Conservation (phyloP, 805 yeast species). For the Lipomyces sp. region DNA sequence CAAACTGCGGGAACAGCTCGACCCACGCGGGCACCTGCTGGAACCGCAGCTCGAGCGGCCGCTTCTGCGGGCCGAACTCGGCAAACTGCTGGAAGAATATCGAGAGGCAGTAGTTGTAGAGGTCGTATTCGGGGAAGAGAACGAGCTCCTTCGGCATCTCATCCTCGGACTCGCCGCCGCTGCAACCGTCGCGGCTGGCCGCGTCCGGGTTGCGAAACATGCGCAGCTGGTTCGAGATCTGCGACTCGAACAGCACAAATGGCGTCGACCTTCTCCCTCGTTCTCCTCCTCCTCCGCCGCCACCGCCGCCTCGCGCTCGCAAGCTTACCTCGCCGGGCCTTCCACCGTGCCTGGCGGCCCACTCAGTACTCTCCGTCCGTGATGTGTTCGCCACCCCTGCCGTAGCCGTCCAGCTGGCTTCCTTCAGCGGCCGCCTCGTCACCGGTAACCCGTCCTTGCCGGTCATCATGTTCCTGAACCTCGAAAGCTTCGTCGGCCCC, state of each 20-base stretch:
- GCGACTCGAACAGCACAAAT: not conserved
- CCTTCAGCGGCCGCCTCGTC: no score
- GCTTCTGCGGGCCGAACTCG: not conserved
- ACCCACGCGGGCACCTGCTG: not conserved
- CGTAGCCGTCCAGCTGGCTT: no score
- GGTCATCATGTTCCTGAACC: not conserved
- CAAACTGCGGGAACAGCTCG: slow-evolving; percentile 7
- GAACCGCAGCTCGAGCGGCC: not conserved
- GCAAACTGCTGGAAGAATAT: slow-evolving; percentile 1
- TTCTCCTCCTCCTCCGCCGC: no score
- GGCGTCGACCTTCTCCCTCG: no score
- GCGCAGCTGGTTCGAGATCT: not conserved
- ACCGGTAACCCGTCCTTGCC: no score
- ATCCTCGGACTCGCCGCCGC: no score
- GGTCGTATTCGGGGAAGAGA: slow-evolving; percentile 12
- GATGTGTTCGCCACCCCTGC: no score
- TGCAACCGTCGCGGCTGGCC: no score
- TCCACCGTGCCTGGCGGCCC: no score
- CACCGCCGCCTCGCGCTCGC: no score
- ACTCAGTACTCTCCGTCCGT: no score
- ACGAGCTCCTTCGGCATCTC: slow-evolving; percentile 5
- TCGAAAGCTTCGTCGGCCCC: slow-evolving; percentile 6
- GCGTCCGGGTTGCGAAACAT: not conserved
- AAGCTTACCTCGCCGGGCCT: no score
- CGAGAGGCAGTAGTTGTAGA: slow-evolving; percentile 7